Conservation (phyloP, 2,329 filamentous ascomycete species). For the Ascosphaera apis region DNA sequence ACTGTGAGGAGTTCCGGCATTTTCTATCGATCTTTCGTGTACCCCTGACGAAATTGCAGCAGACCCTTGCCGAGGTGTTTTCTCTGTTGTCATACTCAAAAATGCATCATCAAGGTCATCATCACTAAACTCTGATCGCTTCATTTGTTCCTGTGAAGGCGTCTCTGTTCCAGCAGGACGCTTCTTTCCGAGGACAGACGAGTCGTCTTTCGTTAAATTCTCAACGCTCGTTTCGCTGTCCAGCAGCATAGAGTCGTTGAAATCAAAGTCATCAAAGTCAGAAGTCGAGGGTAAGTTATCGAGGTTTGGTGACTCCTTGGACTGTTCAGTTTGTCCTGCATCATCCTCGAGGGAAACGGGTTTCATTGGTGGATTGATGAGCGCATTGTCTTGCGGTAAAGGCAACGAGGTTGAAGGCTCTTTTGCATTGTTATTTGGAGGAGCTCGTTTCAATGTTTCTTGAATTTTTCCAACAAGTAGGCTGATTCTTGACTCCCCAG, state of each 20-base stretch:
- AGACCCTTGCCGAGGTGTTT: background rate
- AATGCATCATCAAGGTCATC: slow-evolving; percentile 25
- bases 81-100: slow-evolving; percentile 12
- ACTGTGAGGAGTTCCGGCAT: too few relatives aligned
- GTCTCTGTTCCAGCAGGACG: background rate
- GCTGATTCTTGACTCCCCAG: slow-evolving; percentile 24
- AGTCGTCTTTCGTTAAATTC: background rate
- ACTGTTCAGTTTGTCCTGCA: background rate
- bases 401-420: slow-evolving; percentile 23
- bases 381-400: slow-evolving; percentile 10
- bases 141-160: slow-evolving; percentile 1
- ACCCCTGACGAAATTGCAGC: too few relatives aligned
- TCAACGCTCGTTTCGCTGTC: slow-evolving; percentile 1
- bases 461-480: slow-evolving; percentile 45
- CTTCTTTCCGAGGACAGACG: background rate
- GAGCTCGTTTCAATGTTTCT: slow-evolving; percentile 21
- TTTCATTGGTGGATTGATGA: background rate
- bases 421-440: slow-evolving; percentile 8
- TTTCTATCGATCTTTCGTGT: too few relatives aligned
- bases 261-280: slow-evolving; percentile 1
- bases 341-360: slow-evolving; percentile 1
- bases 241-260: slow-evolving; percentile 1
- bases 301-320: background rate
- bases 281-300: background rate
- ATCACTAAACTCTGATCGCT: slow-evolving; percentile 22